Evolutionary conservation across 208 protist genomes (phyloP).

Genomic region (Trichomonas vaginalis): DNA sequence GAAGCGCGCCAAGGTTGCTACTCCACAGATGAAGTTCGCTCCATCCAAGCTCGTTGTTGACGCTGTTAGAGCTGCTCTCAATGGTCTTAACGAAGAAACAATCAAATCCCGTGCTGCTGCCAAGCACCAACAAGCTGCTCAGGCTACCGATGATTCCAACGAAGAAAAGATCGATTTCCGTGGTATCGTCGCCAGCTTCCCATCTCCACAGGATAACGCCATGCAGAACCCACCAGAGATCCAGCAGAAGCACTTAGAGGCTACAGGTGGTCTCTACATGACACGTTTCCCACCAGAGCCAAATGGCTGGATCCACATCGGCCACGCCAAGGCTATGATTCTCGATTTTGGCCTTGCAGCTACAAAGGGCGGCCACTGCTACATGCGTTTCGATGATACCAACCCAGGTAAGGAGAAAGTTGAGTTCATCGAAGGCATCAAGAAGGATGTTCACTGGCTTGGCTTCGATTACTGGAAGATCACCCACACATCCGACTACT

Average conservation of each 20-base stretch:
- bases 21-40: background rate
- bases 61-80: background rate
- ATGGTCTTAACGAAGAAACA: background rate
- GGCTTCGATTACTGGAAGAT: conserved; percentile 40
- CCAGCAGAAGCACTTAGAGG: conserved; percentile 38
- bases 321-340: conserved; percentile 96
- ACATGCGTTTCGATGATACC: conserved; percentile 29
- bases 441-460: conserved; percentile 20
- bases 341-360: conserved; percentile 80
- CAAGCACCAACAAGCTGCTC: too few relatives aligned
- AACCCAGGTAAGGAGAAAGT: conserved; percentile 28
- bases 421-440: conserved; percentile 25
- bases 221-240: conserved; percentile 34
- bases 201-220: background rate
- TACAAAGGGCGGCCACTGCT: conserved; percentile 65
- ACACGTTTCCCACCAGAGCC: conserved; percentile 69
- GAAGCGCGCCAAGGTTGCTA: background rate
- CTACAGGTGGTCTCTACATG: conserved; percentile 46
- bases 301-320: conserved; percentile 91
- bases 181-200: background rate
- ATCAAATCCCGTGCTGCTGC: too few relatives aligned
- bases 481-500: conserved; percentile 40
- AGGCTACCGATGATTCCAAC: background rate
- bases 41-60: background rate
- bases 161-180: background rate